Evolutionary conservation across 2,329 filamentous ascomycete species (phyloP), one percentile per base, ranked within the genome.

Genomic region (Aspergillus vadensis): DNA sequence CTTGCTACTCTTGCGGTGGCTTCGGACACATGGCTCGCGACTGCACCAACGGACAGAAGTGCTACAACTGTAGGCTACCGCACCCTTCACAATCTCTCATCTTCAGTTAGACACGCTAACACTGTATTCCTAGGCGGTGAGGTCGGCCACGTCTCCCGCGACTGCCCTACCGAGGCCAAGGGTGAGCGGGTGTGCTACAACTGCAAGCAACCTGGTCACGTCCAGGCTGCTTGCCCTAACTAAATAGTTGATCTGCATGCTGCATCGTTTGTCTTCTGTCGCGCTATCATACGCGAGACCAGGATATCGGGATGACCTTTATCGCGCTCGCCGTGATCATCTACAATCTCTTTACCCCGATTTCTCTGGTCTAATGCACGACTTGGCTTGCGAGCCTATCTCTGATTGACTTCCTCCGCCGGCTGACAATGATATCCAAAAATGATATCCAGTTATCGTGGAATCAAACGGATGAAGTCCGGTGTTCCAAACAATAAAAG

Each of bases 121-220:
- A 36, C 15, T n/a, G 6, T 10, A 52, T 25, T 21, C 41, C n/a
- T 65, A 87, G 85, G 86, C 72, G 87, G 87, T 71, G 92, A 97
- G 83, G 90, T 94, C 70, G 94, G 95, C 65, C 94, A 98, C 81
- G 88, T 97, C 78, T 96, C 91, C 68, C 91, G 94, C 68, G 95
- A 99, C 80, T 99, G 95, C 86, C 90, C 93, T 72, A 93, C 94
- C 77, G 94, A 97, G 82, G 91, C 91, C 62, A 86, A 88, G 70
- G 86, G 87, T 74, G 94, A 98, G 86, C 94, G 96, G 79, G 92
- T 97, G 77, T 99, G 95, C 89, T 99, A 99, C 87, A 96, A 96
- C 85, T 98, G 87, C 85, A 88, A 88, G 81, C 85, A 89, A 79
- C 85, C 87, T 69, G 93, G 94, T 71, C 94, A 97, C 82, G 90